Evolutionary conservation across 2,329 filamentous ascomycete species (phyloP), one percentile per base, ranked within the genome.

Genomic region (Penicillium thymicola): DNA sequence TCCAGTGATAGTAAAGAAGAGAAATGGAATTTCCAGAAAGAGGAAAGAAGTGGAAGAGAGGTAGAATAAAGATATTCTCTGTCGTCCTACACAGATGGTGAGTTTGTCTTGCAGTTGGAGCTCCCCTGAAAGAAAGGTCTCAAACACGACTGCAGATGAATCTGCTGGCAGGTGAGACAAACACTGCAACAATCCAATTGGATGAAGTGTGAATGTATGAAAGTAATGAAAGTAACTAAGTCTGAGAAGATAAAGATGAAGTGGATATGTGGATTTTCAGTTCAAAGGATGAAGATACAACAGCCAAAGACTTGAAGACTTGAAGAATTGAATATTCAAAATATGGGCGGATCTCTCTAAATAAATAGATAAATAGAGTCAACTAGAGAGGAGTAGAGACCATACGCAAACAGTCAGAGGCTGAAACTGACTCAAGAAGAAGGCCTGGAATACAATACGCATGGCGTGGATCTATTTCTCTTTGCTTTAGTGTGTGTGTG

Each of bases 371-470:
- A 59, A 55, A 53, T 59, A 53, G 36, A 45, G 38, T 14, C 16
- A 30, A 45, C n/a, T 32, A 52, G 42, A 37, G 21, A 18, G 42
- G 46, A 58, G 51, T 58, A 59, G 56, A 65, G 59, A 25, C 13
- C 21, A 63, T 52, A 54, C 49, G 58, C 61, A 64, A 51, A 55
- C 46, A 51, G 38, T 52, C 52, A 58, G 64, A 61, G 59, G 61
- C 62, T 65, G 66, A 70, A 65, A 65, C 62, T 63, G 65, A 64
- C 51, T 61, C 58, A 52, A 58, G 62, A 57, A 59, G 60, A 57
- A 54, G 51, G 53, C 27, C 14, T 52, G 52, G 55, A 34, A 55
- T 63, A 57, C 51, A 58, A 56, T 61, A 59, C 58, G 46, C 30
- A 62, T 59, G 50, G 53, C 36, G 47, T 57, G 41, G 50, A 45